Conservation (phyloP, 2,329 filamentous ascomycete species). For the Xylaria sp. region DNA sequence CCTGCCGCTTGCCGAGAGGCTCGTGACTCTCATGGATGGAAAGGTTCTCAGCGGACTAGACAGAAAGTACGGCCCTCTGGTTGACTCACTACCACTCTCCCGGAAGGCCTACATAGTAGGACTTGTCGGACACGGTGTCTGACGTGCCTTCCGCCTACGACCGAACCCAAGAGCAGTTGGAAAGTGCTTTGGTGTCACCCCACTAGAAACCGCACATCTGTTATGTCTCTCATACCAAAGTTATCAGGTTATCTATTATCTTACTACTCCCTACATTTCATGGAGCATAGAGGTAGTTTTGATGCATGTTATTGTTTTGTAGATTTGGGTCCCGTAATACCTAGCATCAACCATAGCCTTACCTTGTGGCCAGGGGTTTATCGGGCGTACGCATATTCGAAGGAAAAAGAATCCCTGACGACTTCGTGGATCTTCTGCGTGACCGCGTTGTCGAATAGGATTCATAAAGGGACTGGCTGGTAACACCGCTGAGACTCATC, state of each 20-base stretch:
- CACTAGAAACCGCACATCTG: neutral
- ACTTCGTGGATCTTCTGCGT: neutral
- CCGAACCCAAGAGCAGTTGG: neutral
- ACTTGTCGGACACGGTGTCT: neutral
- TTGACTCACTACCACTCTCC: neutral
- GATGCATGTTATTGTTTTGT: no score
- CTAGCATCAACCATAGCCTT: neutral
- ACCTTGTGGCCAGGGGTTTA: neutral
- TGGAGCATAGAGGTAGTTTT: neutral
- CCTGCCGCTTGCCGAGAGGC: neutral
- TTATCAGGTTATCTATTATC: neutral
- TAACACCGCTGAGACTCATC: neutral
- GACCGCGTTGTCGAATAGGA: neutral
- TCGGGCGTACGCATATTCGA: neutral
- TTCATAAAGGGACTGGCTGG: neutral
- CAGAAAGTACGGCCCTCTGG: no score
- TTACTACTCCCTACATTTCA: neutral
- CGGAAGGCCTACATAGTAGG: neutral
- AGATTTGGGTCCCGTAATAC: neutral
- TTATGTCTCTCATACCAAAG: neutral
- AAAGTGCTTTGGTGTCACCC: neutral
- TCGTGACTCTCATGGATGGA: neutral
- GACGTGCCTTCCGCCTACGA: neutral
- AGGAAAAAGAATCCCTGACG: neutral
- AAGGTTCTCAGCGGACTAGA: no score